A percentile compares a stretch with the other conserved stretches of the same genome.
phyloP scores from a whole-genome alignment of 2,329 filamentous ascomycete species.

The Ilyonectria destructans region DNA sequence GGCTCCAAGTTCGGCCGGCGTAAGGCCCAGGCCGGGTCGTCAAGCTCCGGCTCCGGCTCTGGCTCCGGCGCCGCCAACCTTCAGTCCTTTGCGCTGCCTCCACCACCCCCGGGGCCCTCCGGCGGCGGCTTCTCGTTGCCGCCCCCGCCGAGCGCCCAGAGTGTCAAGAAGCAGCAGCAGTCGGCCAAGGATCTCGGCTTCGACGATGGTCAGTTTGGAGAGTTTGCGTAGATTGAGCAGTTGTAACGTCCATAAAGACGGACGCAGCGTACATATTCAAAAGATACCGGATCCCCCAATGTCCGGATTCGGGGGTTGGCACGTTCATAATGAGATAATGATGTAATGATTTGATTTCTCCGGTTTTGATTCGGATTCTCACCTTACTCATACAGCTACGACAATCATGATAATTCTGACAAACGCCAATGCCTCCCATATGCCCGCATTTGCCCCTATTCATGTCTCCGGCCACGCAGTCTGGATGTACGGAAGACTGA shows the following conservation, averaged over 20 bases:
- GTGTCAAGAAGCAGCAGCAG: conserved; percentile 71
- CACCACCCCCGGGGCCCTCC: conserved; percentile 70
- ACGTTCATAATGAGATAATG: conserved; percentile 31
- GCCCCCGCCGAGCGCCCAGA: conserved; percentile 76
- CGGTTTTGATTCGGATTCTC: conserved; percentile 4
- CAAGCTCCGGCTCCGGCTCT: conserved; percentile 20
- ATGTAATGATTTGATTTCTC: conserved; percentile 26
- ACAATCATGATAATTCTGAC: not conserved
- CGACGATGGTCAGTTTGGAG: conserved; percentile 90
- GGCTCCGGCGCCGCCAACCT: conserved; percentile 52
- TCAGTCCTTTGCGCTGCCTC: conserved; percentile 81
- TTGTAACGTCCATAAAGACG: conserved; percentile 9
- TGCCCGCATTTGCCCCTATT: conserved; percentile 2
- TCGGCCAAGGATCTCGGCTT: conserved; percentile 81
- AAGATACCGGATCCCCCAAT: conserved; percentile 18
- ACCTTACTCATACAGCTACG: not conserved
- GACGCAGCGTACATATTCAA: conserved; percentile 29
- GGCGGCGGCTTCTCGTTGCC: conserved; percentile 71
- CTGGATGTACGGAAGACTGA: conserved; percentile 51
- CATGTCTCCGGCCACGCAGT: conserved; percentile 45
- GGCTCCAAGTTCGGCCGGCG: conserved; percentile 68
- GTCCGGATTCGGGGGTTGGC: conserved; percentile 12
- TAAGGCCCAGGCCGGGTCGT: conserved; percentile 54
- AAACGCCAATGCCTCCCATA: not conserved
- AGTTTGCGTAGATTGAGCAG: conserved; percentile 72